Evolutionary conservation across 768 basidiomycete species (phyloP).

Genomic region (Suillus paluster): DNA sequence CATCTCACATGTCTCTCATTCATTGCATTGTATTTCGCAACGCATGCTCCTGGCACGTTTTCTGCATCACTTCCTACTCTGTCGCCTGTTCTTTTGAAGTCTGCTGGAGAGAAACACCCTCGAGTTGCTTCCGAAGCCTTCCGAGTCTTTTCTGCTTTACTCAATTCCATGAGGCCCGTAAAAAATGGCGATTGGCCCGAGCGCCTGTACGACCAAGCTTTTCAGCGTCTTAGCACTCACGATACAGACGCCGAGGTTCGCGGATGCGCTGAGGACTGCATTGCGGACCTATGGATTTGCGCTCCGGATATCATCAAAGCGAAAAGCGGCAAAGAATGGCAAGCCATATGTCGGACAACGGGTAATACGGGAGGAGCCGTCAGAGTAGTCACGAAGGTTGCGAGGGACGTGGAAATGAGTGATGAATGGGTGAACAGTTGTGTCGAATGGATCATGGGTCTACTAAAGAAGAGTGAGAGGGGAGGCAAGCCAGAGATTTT

Average conservation of each 20-base stretch:
- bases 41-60: constrained; percentile 63
- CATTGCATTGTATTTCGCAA: constrained; percentile 80
- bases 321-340: constrained; percentile 80
- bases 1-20: constrained; percentile 87
- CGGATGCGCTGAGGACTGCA: constrained; percentile 75
- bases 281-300: constrained; percentile 88
- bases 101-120: constrained; percentile 83
- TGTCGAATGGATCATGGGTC: constrained; percentile 73
- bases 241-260: constrained; percentile 95
- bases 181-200: constrained; percentile 70
- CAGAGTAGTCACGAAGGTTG: constrained; percentile 83
- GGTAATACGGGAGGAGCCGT: constrained; percentile 80
- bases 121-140: constrained; percentile 89
- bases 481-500: constrained; percentile 82
- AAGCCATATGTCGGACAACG: constrained; percentile 69
- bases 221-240: constrained; percentile 68
- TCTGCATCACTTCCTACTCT: constrained; percentile 63
- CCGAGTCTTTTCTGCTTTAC: constrained; percentile 81
- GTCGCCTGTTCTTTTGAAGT: constrained; percentile 74
- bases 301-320: constrained; percentile 72
- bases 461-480: constrained; percentile 81
- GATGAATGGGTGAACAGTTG: constrained; percentile 84
- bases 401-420: constrained; percentile 67
- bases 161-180: constrained; percentile 75
- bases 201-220: constrained; percentile 73